phyloP scores from a whole-genome alignment of 345 rosid species.

The Physaria fendleri region DNA sequence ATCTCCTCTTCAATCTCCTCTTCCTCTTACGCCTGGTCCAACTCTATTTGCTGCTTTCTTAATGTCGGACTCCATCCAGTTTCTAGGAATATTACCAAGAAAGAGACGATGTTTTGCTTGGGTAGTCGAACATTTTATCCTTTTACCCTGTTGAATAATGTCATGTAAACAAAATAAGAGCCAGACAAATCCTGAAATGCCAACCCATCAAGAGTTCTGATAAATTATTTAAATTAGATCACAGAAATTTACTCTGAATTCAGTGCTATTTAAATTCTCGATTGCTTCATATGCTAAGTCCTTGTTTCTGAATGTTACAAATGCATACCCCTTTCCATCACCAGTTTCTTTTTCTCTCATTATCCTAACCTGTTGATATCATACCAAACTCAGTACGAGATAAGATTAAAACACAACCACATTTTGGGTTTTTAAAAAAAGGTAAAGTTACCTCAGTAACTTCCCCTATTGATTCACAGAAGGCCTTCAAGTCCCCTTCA shows the following conservation, averaged over 20 bases:
- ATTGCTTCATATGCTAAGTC: constrained; percentile 82
- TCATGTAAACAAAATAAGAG: constrained; percentile 13
- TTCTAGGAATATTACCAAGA: constrained; percentile 82
- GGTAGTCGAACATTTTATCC: constrained; percentile 70
- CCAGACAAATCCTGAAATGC: not conserved
- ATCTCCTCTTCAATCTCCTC: constrained; percentile 44
- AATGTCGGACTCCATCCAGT: constrained; percentile 68
- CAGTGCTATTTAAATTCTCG: constrained; percentile 57
- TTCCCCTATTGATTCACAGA: constrained; percentile 83
- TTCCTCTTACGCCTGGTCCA: constrained; percentile 99
- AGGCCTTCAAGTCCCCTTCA: constrained; percentile 60
- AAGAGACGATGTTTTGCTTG: constrained; percentile 81
- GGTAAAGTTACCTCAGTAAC: constrained; percentile 58
- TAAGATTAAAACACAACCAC: not conserved
- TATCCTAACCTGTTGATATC: constrained; percentile 56
- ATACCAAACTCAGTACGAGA: constrained; percentile 4
- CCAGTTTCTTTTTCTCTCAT: constrained; percentile 80
- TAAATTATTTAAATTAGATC: not conserved
- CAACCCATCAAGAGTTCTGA: not conserved
- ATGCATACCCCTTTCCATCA: constrained; percentile 77
- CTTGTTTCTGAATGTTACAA: constrained; percentile 72
- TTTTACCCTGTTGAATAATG: constrained; percentile 52
- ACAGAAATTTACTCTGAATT: constrained; percentile 56
- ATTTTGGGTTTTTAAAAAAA: not conserved
- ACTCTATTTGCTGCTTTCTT: constrained; percentile 46